phyloP scores from a whole-genome alignment of 495 filamentous ascomycete species.

The Penicillium paradoxum region DNA sequence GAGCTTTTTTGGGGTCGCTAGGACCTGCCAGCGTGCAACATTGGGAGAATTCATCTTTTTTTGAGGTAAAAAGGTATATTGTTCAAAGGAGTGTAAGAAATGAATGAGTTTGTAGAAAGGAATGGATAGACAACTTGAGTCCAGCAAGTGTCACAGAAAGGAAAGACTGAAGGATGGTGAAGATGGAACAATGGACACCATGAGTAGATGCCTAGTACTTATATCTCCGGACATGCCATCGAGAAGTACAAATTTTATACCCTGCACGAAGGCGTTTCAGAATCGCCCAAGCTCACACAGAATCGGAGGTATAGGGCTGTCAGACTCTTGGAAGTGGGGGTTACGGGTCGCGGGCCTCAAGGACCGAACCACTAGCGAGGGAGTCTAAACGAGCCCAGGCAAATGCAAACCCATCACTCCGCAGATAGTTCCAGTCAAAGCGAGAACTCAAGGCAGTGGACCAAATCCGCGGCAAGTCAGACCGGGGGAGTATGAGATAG shows the following conservation, averaged over 20 bases:
- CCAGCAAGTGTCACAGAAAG: conserved; percentile 9
- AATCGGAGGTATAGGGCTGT: neutral
- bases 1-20: neutral
- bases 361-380: neutral
- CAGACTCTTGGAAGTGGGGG: neutral
- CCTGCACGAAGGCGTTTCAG: conserved; percentile 1
- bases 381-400: conserved; percentile 5
- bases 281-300: neutral
- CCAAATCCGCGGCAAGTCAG: neutral
- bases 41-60: conserved; percentile 2
- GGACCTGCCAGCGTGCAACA: neutral
- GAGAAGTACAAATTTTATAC: neutral
- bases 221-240: neutral
- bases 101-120: neutral
- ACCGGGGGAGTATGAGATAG: neutral
- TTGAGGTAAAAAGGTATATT: neutral
- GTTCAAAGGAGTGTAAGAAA: conserved; percentile 1
- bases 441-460: neutral
- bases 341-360: neutral
- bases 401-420: neutral
- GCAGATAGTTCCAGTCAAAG: neutral
- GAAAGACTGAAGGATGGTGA: conserved; percentile 2
- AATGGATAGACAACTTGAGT: conserved; percentile 9
- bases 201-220: neutral
- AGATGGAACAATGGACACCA: neutral